phyloP scores from a whole-genome alignment of 208 protist genomes.

The Wallacemonas sp. region DNA sequence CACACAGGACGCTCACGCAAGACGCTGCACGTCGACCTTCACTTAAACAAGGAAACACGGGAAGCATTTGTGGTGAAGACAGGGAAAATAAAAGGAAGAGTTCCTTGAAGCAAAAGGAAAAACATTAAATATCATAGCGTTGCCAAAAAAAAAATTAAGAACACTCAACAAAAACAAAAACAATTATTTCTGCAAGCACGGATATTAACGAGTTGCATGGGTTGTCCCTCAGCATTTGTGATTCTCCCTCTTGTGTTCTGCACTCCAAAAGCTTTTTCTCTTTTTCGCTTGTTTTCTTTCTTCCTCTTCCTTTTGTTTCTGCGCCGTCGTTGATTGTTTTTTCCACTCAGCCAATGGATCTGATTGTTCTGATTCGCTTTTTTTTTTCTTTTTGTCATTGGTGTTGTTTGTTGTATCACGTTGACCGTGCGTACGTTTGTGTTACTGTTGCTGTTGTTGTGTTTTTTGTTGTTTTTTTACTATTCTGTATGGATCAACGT shows the following conservation, averaged over 20 bases:
- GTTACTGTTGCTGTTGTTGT: neutral
- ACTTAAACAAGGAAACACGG: no score
- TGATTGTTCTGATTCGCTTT: neutral
- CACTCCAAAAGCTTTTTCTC: slow-evolving; percentile 4
- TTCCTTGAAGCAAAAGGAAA: neutral
- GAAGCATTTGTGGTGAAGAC: no score
- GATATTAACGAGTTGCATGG: no score
- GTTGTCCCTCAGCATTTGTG: no score
- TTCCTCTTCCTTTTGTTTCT: slow-evolving; percentile 6
- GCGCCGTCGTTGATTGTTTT: neutral
- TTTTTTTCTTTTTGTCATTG: slow-evolving; percentile 6
- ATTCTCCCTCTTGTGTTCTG: no score
- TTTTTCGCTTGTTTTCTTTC: slow-evolving; percentile 4
- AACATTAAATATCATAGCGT: slow-evolving; percentile 11
- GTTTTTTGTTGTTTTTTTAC: neutral
- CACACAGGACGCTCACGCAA: no score
- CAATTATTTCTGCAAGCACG: no score
- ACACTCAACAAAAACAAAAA: no score
- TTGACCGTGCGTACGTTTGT: neutral
- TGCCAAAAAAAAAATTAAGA: neutral
- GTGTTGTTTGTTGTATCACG: neutral
- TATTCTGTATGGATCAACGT: no score
- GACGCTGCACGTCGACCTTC: no score
- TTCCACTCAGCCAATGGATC: no score
- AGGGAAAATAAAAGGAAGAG: no score